Conservation (phyloP, 2,329 filamentous ascomycete genomes). For the Chaetomiaceae sp. region DNA sequence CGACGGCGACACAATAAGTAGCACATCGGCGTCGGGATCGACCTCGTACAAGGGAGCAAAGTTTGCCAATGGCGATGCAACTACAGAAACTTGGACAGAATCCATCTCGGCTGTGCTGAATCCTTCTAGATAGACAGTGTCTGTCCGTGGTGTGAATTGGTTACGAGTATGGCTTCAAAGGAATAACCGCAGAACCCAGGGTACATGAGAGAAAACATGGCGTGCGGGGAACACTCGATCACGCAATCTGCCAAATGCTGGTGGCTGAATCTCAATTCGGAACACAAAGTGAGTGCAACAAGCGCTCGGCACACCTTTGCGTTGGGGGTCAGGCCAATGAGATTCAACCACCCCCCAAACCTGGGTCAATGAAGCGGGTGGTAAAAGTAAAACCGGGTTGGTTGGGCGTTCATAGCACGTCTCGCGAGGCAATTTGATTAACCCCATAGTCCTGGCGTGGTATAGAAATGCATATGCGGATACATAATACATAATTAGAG, state of each 20-base stretch:
- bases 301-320: not conserved
- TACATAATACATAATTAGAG: too few species aligned
- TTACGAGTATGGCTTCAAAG: too few species aligned
- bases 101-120: conserved; percentile 10
- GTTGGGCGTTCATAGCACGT: too few species aligned
- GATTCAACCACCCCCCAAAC: not conserved
- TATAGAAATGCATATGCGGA: too few species aligned
- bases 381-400: too few species aligned
- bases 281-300: not conserved
- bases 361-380: too few species aligned
- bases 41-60: conserved; percentile 35
- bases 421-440: too few species aligned
- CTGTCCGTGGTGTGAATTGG: not conserved
- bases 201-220: conserved; percentile 5
- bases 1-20: conserved; percentile 30
- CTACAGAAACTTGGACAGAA: conserved; percentile 17
- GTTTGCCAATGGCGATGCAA: conserved; percentile 25
- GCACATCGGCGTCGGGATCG: conserved; percentile 33
- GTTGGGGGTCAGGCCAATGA: conserved; percentile 1
- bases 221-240: conserved; percentile 23
- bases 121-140: not conserved
- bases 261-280: not conserved
- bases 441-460: too few species aligned
- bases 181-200: not conserved
- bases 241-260: conserved; percentile 20